Evolutionary conservation across 352 stramenopile genomes (phyloP).

Genomic region (Globisporangium alternatum): DNA sequence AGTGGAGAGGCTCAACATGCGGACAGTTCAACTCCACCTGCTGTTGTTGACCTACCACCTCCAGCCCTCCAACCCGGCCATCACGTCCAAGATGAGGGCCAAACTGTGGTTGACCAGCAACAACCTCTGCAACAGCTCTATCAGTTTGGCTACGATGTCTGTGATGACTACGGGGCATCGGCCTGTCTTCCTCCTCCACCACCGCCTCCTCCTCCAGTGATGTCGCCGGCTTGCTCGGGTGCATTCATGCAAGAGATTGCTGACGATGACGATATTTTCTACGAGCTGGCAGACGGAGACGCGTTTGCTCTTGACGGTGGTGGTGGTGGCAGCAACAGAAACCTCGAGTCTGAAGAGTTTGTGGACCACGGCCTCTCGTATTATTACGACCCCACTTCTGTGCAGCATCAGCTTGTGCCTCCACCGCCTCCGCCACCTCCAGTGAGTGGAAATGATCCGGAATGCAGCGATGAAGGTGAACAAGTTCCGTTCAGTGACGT

Average conservation of each 20-base stretch:
- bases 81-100: no score
- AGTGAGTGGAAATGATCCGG: no score
- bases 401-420: constrained; percentile 5
- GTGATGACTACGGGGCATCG: background rate
- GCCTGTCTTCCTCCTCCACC: background rate
- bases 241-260: constrained; percentile 72
- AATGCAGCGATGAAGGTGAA: no score
- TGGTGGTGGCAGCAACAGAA: background rate
- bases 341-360: constrained; percentile 28
- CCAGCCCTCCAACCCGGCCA: background rate
- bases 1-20: background rate
- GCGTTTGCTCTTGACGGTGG: constrained; percentile 25
- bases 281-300: constrained; percentile 4
- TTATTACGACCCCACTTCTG: constrained; percentile 40
- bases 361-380: constrained; percentile 55
- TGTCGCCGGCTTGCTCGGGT: constrained; percentile 13
- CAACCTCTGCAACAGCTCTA: background rate
- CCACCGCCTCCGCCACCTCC: constrained; percentile 26
- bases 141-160: background rate
- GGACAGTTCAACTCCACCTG: background rate
- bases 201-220: constrained; percentile 9
- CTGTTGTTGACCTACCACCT: background rate
- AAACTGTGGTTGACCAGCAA: background rate
- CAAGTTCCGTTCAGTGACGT: no score
- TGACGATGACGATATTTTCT: constrained; percentile 34